Evolutionary conservation across 2,329 filamentous ascomycete genomes (phyloP).

Genomic region (Xylariaceae sp.): DNA sequence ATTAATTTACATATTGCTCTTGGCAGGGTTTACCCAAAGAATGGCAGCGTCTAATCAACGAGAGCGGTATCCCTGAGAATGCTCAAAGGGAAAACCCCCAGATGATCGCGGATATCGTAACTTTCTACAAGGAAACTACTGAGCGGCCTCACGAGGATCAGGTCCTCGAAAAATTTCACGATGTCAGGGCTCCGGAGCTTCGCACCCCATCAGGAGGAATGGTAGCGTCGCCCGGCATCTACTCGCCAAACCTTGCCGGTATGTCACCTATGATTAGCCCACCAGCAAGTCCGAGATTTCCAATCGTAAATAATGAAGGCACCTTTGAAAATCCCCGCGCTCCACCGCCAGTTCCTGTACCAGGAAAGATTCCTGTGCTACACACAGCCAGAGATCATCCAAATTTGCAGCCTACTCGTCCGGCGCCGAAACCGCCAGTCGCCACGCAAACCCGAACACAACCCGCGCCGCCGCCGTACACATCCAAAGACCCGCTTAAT

Average conservation of each 20-base stretch:
- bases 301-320: constrained; percentile 75
- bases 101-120: constrained; percentile 91
- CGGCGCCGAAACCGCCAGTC: constrained; percentile 81
- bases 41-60: constrained; percentile 93
- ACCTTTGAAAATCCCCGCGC: constrained; percentile 97
- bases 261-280: constrained; percentile 67
- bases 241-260: constrained; percentile 52
- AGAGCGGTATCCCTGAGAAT: constrained; percentile 93
- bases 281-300: constrained; percentile 80
- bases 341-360: constrained; percentile 77
- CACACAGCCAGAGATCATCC: constrained; percentile 47
- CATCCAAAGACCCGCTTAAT: constrained; percentile 52
- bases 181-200: constrained; percentile 62
- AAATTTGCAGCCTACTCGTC: constrained; percentile 71
- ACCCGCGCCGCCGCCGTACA: constrained; percentile 53
- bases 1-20: constrained; percentile 14
- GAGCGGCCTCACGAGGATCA: constrained; percentile 76
- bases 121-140: constrained; percentile 93
- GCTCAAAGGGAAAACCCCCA: constrained; percentile 95
- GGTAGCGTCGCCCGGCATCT: constrained; percentile 49
- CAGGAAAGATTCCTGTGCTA: constrained; percentile 42
- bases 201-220: constrained; percentile 44
- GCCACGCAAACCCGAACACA: constrained; percentile 54
- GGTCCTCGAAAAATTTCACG: constrained; percentile 93
- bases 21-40: constrained; percentile 85